A percentile compares a stretch with the other conserved stretches of the same genome.
Conservation (phyloP, 208 protist species). For the Crithidia expoeki region DNA sequence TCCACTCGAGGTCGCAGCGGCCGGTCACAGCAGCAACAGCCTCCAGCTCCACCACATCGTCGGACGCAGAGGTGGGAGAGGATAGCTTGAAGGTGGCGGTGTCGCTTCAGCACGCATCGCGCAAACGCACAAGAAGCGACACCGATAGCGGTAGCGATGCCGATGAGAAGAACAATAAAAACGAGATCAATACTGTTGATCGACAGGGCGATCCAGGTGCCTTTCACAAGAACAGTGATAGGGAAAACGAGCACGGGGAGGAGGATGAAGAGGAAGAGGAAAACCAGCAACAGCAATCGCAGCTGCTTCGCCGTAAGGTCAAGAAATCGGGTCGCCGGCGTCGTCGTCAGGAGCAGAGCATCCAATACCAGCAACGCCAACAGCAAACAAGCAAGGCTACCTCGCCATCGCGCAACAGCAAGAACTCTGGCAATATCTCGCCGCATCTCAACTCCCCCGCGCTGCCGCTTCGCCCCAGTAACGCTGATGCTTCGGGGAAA, state of each 20-base stretch:
- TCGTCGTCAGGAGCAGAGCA: conserved; percentile 20
- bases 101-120: not conserved
- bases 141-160: not conserved
- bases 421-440: conserved; percentile 2
- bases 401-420: conserved; percentile 7
- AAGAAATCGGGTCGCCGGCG: conserved; percentile 30
- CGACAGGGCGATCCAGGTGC: no score
- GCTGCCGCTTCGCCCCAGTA: conserved; percentile 12
- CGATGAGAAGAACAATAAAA: conserved; percentile 11
- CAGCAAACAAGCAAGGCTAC: not conserved
- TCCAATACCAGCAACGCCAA: conserved; percentile 6
- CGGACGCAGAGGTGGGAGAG: not conserved
- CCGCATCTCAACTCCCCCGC: conserved; percentile 16
- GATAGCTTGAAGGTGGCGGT: not conserved
- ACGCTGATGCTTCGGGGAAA: not conserved
- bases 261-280: not conserved
- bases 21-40: no score
- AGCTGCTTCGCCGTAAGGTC: conserved; percentile 13
- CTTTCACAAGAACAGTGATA: no score
- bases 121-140: conserved; percentile 8
- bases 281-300: not conserved
- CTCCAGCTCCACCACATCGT: not conserved
- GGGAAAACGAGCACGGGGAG: no score
- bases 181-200: not conserved
- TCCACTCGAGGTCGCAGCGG: no score